Evolutionary conservation across 129 eudicot genomes (phyloP).

Genomic region (Flaveria ramosissima): DNA sequence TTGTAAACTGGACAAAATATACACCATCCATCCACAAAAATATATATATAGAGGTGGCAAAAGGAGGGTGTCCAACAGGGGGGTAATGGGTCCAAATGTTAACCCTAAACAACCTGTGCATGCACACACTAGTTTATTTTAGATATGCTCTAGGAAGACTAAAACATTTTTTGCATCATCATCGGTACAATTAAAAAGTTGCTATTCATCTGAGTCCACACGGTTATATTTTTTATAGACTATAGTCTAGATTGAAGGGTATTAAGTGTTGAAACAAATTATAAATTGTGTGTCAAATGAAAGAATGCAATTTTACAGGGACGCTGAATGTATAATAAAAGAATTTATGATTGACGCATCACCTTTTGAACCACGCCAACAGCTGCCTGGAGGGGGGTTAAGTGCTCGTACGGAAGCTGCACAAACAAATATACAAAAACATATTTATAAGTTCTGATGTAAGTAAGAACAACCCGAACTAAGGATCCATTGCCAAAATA

Average conservation of each 20-base stretch:
- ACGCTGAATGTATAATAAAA: not conserved
- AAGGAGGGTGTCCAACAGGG: not conserved
- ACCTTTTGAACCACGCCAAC: conserved; percentile 99
- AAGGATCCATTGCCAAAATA: not conserved
- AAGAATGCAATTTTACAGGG: not conserved
- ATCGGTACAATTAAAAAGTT: not conserved
- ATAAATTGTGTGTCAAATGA: not conserved
- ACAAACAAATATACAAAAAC: conserved; percentile 18
- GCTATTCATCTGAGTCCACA: not conserved
- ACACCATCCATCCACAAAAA: not conserved
- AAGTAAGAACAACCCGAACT: not conserved
- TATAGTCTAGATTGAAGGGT: not conserved
- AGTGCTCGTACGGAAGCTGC: conserved; percentile 90
- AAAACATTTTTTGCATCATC: not conserved
- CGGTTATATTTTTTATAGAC: not conserved
- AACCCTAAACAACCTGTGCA: not conserved
- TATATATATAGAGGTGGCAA: not conserved
- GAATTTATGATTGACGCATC: conserved; percentile 10
- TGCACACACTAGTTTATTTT: not conserved
- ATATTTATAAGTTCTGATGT: not conserved
- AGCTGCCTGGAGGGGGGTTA: conserved; percentile 93
- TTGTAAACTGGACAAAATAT: not conserved
- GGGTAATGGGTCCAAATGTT: not conserved
- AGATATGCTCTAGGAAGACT: not conserved
- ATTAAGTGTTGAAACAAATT: not conserved